A percentile compares a stretch with the other conserved stretches of the same genome.
Conservation (phyloP, 2,329 filamentous ascomycete genomes). For the Sclerotinia glacialis region DNA sequence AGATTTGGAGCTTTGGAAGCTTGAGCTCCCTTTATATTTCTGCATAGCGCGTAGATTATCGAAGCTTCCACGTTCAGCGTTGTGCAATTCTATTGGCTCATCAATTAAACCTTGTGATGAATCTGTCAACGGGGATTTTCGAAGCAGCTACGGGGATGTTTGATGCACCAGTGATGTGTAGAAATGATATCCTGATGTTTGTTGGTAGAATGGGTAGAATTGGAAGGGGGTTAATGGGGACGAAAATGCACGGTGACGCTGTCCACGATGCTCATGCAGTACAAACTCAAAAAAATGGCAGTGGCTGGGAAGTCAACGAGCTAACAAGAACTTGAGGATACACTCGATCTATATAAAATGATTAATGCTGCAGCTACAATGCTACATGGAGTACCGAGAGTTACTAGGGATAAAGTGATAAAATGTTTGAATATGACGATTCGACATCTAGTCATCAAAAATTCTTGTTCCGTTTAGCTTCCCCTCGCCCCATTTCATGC, state of each 20-base stretch:
- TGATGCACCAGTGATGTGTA: conserved; percentile 1
- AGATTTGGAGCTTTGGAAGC: neutral
- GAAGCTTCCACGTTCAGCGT: neutral
- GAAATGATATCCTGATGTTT: neutral
- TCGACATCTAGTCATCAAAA: too few species aligned
- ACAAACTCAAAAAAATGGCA: neutral
- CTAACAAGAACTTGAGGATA: neutral
- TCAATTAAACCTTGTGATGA: conserved; percentile 2
- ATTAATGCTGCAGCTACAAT: too few species aligned
- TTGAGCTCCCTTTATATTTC: conserved; percentile 20
- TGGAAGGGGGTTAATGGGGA: neutral
- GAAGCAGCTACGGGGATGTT: conserved; percentile 1
- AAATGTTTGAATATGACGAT: too few species aligned
- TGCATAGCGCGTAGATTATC: conserved; percentile 1
- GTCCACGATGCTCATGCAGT: neutral
- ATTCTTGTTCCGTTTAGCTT: too few species aligned
- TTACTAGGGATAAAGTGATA: too few species aligned
- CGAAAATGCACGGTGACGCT: conserved; percentile 13
- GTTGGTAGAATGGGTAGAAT: neutral
- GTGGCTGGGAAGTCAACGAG: neutral
- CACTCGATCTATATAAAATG: neutral
- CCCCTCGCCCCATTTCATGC: too few species aligned
- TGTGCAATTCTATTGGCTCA: neutral
- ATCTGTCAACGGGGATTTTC: neutral
- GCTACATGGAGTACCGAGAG: too few species aligned